Conservation (phyloP, 345 rosid genomes). For the Citrus mangshanensis region DNA sequence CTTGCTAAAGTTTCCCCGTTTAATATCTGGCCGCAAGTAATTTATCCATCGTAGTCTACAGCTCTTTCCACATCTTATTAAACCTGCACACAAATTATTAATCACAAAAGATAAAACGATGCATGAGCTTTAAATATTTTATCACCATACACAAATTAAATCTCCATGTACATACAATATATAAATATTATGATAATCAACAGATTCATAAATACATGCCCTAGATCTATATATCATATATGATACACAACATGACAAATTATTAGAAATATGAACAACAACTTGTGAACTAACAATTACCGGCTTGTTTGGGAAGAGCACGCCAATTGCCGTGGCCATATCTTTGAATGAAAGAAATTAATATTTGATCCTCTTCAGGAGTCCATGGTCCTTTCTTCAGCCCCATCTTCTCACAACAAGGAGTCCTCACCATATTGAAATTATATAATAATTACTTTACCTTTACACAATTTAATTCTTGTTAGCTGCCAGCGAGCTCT, state of each 20-base stretch:
- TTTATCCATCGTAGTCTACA: slow-evolving; percentile 55
- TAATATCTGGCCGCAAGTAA: slow-evolving; percentile 48
- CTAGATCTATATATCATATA: background rate
- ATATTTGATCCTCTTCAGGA: slow-evolving; percentile 43
- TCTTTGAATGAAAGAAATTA: slow-evolving; percentile 26
- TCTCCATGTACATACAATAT: background rate
- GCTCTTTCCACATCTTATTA: slow-evolving; percentile 50
- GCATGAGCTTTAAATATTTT: background rate
- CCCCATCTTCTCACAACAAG: slow-evolving; percentile 44
- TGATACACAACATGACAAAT: background rate
- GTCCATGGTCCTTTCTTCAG: slow-evolving; percentile 52
- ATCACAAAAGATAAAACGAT: background rate
- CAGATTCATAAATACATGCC: background rate
- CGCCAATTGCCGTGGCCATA: slow-evolving; percentile 48
- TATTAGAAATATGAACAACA: no score
- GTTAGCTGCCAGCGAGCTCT: background rate
- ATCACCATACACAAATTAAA: background rate
- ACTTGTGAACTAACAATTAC: background rate
- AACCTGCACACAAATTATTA: background rate
- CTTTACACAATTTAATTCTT: no score
- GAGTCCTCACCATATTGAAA: slow-evolving; percentile 27
- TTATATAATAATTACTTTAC: no score
- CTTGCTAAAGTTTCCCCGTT: slow-evolving; percentile 43
- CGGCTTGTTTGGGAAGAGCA: slow-evolving; percentile 52
- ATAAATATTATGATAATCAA: background rate